Evolutionary conservation across 2,329 filamentous ascomycete genomes (phyloP).

Genomic region (Beauveria bassiana): DNA sequence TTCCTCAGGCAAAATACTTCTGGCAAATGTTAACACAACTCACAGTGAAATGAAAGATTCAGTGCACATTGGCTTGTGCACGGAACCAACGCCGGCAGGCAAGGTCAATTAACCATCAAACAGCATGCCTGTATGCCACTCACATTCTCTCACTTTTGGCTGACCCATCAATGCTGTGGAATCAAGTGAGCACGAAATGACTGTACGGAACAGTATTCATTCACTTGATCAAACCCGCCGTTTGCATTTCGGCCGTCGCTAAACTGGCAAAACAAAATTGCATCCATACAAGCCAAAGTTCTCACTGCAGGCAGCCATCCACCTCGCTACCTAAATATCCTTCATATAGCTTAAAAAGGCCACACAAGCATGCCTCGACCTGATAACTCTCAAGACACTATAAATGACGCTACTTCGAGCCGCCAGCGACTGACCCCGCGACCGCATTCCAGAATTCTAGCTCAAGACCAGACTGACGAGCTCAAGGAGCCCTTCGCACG

Average conservation of each 20-base stretch:
- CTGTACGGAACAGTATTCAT: neutral
- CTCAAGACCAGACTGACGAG: slow-evolving; percentile 18
- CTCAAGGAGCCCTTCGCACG: slow-evolving; percentile 20
- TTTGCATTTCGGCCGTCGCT: neutral
- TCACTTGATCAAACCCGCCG: slow-evolving; percentile 2
- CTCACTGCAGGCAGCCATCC: neutral
- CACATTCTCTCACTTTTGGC: neutral
- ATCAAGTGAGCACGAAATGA: neutral
- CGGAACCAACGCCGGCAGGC: neutral
- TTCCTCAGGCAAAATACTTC: neutral
- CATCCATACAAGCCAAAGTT: neutral
- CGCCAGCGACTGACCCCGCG: neutral
- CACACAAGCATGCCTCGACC: no score
- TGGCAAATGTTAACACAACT: neutral
- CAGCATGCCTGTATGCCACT: neutral
- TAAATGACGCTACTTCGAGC: neutral
- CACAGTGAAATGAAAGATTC: neutral
- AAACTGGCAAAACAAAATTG: neutral
- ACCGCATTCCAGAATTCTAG: slow-evolving; percentile 14
- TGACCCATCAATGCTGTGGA: slow-evolving; percentile 14
- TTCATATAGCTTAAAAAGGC: neutral
- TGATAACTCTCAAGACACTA: neutral
- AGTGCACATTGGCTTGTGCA: neutral
- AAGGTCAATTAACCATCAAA: neutral
- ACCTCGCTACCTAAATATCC: neutral